Evolutionary conservation across 1,284 basidiomycete genomes (phyloP), one percentile per base, ranked within the genome.

Genomic region (Fomes fomentarius): DNA sequence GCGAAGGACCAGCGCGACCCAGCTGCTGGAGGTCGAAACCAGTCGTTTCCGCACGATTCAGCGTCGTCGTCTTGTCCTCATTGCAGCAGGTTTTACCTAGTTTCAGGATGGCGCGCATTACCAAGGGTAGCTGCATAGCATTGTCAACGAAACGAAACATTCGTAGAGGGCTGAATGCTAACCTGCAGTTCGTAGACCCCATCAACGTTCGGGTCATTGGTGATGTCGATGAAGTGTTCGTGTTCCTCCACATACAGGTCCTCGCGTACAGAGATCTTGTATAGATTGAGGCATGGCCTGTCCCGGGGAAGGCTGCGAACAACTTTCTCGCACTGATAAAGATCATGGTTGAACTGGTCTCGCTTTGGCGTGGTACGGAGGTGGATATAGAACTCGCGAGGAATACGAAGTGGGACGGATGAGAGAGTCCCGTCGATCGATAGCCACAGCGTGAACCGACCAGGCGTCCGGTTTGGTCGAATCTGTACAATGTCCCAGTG

Each of bases 401-500:
- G 91, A 37, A 99, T 89, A 3, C 92, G 87, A 17, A 99, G 76
- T 9, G 91, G 87, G 30, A 97, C 80, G 12, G 87, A 79, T 30
- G 92, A 83, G 40, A 99, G 81, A 43, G 91, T 87, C 7, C 84
- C 82, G 47, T 95, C 91, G 42, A 95, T 84, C 0, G 87, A 89
- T 4, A 98, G 78, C 97, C 96, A 99, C 44, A 99, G 74, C 14
- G 85, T 84, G 72, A 90, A 98, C 40, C 94, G 89, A 26, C 97
- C 96, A 1, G 90, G 83, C 24, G 83, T 84, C 48, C 81, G 80
- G 47, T 85, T 91, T 0, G 86, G 82, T 19, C 92, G 87, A 58
- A 99, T 88, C 66, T 98, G 96, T 1, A 99, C 78, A 47, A 99
- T 79, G 64, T 99, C 96, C 96, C 97, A 98, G 41, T 87, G 83